These are phyloP conservation scores for Linum lewisii DNA, from an alignment of 345 rosid species.

Conservation along the genomic window DNA sequence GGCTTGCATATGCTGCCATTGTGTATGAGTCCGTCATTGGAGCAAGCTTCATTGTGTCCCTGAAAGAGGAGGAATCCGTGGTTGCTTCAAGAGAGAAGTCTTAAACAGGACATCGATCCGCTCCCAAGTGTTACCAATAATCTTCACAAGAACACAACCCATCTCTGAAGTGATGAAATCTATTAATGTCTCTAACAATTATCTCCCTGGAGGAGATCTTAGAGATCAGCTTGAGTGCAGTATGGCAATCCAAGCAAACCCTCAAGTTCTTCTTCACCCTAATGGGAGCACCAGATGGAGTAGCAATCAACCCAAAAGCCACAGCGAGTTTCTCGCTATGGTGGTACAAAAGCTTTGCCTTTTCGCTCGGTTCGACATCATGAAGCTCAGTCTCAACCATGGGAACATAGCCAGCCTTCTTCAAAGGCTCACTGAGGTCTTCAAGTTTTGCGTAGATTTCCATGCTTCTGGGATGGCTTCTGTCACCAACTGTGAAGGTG, in stretches of 20 bases:
- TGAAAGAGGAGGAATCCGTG: constrained; percentile 91
- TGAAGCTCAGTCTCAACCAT: constrained; percentile 48
- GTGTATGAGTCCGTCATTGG: constrained; percentile 98
- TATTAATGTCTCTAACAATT: constrained; percentile 49
- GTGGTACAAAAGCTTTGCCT: constrained; percentile 41
- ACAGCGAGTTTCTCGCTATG: constrained; percentile 62
- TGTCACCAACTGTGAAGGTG: constrained; percentile 56
- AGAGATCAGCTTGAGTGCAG: constrained; percentile 37
- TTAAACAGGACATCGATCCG: constrained; percentile 24
- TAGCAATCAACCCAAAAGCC: constrained; percentile 56
- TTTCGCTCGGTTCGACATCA: constrained; percentile 40
- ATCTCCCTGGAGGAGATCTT: constrained; percentile 49
- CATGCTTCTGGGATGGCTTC: constrained; percentile 34
- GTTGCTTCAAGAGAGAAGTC: constrained; percentile 94
- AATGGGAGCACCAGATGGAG: constrained; percentile 44
- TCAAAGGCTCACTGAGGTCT: constrained; percentile 32
- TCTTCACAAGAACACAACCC: constrained; percentile 63
- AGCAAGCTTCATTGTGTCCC: constrained; percentile 77
- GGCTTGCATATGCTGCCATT: constrained; percentile 75
- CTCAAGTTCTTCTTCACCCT: constrained; percentile 62
- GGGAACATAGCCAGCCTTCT: constrained; percentile 50
- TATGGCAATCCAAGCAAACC: constrained; percentile 49
- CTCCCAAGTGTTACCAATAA: constrained; percentile 36
- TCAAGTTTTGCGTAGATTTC: constrained; percentile 52
- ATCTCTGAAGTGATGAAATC: constrained; percentile 54